Conservation (phyloP, 1,139 yeast genomes). For the Ogataea hybrid region DNA sequence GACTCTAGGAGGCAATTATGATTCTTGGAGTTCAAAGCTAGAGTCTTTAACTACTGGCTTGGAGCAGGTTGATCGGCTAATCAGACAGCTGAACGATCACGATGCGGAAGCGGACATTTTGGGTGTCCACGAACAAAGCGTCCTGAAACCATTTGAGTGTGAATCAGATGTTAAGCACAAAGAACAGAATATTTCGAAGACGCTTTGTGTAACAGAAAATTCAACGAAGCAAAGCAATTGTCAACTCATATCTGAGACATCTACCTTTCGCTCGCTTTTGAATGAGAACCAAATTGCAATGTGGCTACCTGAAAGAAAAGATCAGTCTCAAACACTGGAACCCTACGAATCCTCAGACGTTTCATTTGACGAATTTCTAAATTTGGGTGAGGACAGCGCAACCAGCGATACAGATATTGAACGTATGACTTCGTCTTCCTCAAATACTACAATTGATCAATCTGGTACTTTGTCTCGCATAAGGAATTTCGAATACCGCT, state of each 20-base stretch:
- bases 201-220: no score
- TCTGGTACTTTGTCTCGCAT: no score
- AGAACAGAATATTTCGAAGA: background rate
- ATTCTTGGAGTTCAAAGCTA: slow-evolving; percentile 7
- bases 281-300: slow-evolving; percentile 6
- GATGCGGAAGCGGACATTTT: slow-evolving; percentile 19
- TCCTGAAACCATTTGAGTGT: slow-evolving; percentile 3
- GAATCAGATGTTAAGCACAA: background rate
- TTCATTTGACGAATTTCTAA: slow-evolving; percentile 19
- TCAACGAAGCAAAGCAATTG: slow-evolving; percentile 10
- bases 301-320: background rate
- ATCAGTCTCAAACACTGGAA: background rate
- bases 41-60: slow-evolving; percentile 27
- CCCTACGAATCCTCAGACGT: slow-evolving; percentile 5
- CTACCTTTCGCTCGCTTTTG: slow-evolving; percentile 22
- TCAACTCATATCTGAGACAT: slow-evolving; percentile 25
- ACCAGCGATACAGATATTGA: background rate
- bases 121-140: slow-evolving; percentile 13
- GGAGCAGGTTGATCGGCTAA: slow-evolving; percentile 29
- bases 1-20: slow-evolving; percentile 6
- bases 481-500: no score
- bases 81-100: slow-evolving; percentile 21
- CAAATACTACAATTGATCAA: no score
- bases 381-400: slow-evolving; percentile 13
- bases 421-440: no score